Conservation (phyloP, 495 filamentous ascomycete species). For the Penicillium egyptiacum region DNA sequence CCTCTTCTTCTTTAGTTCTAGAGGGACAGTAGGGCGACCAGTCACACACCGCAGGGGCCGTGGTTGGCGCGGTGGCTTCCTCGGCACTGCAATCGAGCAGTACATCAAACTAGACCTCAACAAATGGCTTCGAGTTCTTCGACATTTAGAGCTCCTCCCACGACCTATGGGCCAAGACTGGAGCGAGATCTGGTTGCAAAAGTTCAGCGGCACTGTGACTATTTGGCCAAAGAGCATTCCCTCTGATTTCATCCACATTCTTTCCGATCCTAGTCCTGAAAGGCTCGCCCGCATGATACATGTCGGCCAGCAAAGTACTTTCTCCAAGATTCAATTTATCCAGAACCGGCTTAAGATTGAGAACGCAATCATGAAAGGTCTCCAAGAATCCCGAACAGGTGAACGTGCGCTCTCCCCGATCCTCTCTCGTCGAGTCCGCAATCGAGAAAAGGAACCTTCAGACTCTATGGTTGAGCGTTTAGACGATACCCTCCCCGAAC, state of each 20-base stretch:
- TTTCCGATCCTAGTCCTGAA: slow-evolving; percentile 74
- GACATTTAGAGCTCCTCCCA: slow-evolving; percentile 87
- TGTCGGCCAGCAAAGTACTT: slow-evolving; percentile 80
- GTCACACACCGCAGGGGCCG: slow-evolving; percentile 92
- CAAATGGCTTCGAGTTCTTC: slow-evolving; percentile 94
- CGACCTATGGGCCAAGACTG: slow-evolving; percentile 93
- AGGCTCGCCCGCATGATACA: slow-evolving; percentile 84
- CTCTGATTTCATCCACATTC: slow-evolving; percentile 81
- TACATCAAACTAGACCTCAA: slow-evolving; percentile 92
- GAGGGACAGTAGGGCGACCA: slow-evolving; percentile 85
- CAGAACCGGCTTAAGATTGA: slow-evolving; percentile 83
- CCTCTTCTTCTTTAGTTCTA: slow-evolving; percentile 94
- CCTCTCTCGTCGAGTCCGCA: slow-evolving; percentile 27
- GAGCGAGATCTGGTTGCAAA: slow-evolving; percentile 92
- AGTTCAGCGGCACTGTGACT: slow-evolving; percentile 91
- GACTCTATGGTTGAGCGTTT: slow-evolving; percentile 32
- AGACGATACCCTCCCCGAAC: slow-evolving; percentile 37
- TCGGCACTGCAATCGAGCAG: slow-evolving; percentile 88
- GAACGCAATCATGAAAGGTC: slow-evolving; percentile 70
- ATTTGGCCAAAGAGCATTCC: slow-evolving; percentile 81
- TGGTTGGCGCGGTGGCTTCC: slow-evolving; percentile 93
- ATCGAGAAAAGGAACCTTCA: slow-evolving; percentile 18
- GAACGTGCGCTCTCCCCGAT: slow-evolving; percentile 30
- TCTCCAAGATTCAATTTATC: slow-evolving; percentile 88
- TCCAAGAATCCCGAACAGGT: slow-evolving; percentile 49